Conservation (phyloP, 768 basidiomycete genomes). For the Tylopilus sp. region DNA sequence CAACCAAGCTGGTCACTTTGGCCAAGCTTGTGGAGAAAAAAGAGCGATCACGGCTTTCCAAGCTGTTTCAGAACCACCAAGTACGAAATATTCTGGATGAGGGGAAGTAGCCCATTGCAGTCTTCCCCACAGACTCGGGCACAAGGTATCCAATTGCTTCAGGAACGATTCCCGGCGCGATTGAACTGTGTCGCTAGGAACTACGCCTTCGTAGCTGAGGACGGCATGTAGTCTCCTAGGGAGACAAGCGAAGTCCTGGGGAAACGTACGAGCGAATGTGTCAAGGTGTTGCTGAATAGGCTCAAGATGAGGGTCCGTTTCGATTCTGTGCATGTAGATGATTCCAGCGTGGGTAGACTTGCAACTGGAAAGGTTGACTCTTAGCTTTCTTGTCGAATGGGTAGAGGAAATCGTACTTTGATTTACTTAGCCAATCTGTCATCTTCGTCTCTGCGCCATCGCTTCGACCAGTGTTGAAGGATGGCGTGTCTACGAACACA, state of each 20-base stretch:
- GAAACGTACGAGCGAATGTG: conserved; percentile 5
- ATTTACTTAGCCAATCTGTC: conserved; percentile 6
- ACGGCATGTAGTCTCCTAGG: conserved; percentile 6
- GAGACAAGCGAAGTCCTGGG: neutral
- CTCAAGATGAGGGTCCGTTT: neutral
- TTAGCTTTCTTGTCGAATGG: neutral
- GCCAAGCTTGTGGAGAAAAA: too few relatives aligned
- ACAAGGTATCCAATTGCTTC: too few relatives aligned
- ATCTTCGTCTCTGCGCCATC: neutral
- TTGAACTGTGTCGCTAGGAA: accelerated
- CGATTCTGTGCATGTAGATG: conserved; percentile 19
- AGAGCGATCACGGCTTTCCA: too few relatives aligned
- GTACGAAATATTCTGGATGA: too few relatives aligned
- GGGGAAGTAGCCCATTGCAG: too few relatives aligned
- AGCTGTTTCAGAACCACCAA: too few relatives aligned
- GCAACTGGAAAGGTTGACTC: neutral
- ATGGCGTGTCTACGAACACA: conserved; percentile 25
- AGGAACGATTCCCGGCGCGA: neutral
- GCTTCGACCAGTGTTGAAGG: conserved; percentile 4
- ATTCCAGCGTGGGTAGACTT: conserved; percentile 5
- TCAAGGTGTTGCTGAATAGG: conserved; percentile 4
- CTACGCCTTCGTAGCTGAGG: neutral
- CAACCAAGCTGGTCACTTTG: too few relatives aligned
- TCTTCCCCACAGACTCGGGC: too few relatives aligned
- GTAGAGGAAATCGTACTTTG: neutral